Evolutionary conservation across 352 stramenopile species (phyloP), one percentile per base, ranked within the genome.

Genomic region (Thraustochytrium aureum): DNA sequence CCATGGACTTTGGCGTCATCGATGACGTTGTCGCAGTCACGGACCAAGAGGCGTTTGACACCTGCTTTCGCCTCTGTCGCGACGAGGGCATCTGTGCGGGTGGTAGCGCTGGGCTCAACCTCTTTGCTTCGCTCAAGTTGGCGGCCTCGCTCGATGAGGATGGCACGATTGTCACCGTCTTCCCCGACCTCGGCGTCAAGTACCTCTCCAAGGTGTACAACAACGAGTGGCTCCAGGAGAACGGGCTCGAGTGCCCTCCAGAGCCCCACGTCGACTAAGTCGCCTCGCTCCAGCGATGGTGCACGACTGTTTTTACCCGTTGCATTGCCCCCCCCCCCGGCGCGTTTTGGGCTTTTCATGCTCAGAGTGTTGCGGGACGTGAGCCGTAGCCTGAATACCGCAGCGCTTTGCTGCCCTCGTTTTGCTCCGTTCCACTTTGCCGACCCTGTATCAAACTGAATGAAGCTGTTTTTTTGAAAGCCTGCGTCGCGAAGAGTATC

Each of bases 191-290:
- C 6, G 73, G 73, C 33, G 64, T 73, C 22, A 82, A 82, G 39
- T 82, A 82, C 61, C 73, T 81, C 22, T 66, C 39, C 60, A 82
- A 82, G 73, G 64, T 82, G 30, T 82, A 82, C 73, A 83, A 83
- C 62, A n/a, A 81, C 1, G 60, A 83, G 30, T 82, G 73, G 73
- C 73, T 82, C 47, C 6, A 82, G 30, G 73, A 82, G 43, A 82
- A 82, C 43, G 73, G 73, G 6, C 61, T 82, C 26, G 60, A 66
- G 26, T 17, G 47, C 26, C 47, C 47, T 56, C 17, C 17, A 26
- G 47, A n/a, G n/a, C n/a, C n/a, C n/a, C n/a, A n/a, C n/a, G n/a
- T n/a, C n/a, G n/a, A n/a, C n/a, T n/a, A n/a, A n/a, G n/a, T n/a
- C n/a, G n/a, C n/a, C n/a, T n/a, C n/a, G n/a, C n/a, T n/a, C n/a